Evolutionary conservation across 2,329 filamentous ascomycete species (phyloP), one percentile per base, ranked within the genome.

Genomic region (Pyrenophora seminiperda): DNA sequence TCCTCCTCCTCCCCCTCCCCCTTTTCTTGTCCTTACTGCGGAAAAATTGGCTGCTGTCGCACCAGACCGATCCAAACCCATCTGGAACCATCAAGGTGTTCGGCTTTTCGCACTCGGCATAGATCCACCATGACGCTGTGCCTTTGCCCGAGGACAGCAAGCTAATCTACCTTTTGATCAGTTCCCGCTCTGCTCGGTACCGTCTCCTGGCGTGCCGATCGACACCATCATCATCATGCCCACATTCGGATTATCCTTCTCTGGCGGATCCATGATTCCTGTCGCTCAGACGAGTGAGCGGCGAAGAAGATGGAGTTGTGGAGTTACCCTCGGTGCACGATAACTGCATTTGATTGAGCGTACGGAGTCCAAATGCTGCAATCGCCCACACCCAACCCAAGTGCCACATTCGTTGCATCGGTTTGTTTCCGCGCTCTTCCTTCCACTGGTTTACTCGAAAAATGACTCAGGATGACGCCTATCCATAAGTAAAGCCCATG

Each of bases 401-500:
- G 24, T 22, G 18, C 15, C 24, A 43, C 27, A 32, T n/a, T 38
- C 27, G 15, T 17, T 20, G 18, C 40, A 19, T 24, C 32, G 10
- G 32, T 14, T 30, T 10, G 13, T 29, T 29, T 27, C 48, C 20
- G 20, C 15, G 24, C 22, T 33, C 30, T 47, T 13, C 33, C 33
- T 15, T 13, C 34, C 13, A 11, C 33, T 15, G 17, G 3, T n/a
- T 11, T 11, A 47, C 18, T 10, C 17, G 30, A 19, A 34, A 33
- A 24, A 31, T n/a, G 9, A 14, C 15, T 24, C 19, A 5, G 27
- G 14, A 9, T 29, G 22, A 20, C 9, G 3, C 34, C 59, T 61
- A 66, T 37, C 63, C 62, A 41, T 65, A 69, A 13, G 62, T 65
- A 38, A 62, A 67, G 1, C 59, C 65, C 53, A 63, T 61, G 7